Base-by-base conservation (phyloP, 768 basidiomycete genomes). In the Hypholoma fasciculare region DNA sequence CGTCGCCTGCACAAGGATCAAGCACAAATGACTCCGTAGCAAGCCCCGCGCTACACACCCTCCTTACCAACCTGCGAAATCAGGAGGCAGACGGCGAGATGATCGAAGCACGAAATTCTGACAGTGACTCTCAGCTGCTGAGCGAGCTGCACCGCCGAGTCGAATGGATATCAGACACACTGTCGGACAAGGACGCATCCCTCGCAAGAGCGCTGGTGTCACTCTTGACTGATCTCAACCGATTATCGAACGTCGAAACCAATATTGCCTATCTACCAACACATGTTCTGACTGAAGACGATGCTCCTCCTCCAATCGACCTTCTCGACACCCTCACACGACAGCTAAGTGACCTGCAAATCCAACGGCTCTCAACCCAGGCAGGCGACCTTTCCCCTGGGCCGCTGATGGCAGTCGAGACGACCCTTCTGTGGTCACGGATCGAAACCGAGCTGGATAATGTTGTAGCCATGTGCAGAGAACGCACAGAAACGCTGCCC, bases 361-460 rank as follows among this genome's bases (percentile, higher is more conserved):
- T 85, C 27, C 82, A 85, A 62, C 77, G 83, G 4, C 75, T 78
- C 30, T 77, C 16, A 74, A 71, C 5, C 60, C 64, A 76, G 9
- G 63, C 72, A 4, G 71, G 72, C 7, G 75, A 70, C 30, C 67
- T 75, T 20, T 75, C 81, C 19, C 84, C 85, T 3, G 30, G 30
- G 9, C 30, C 30, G 30, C 75, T 76, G 12, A 74, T 79, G 37
- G 77, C 68, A 9, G 83, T 89, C 1, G 86, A 89, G 65, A 73
- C 79, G 1, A 80, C 88, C 0, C 75, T 92, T 12, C 73, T 95
- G 0, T 95, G 92, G 92, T 75, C 82, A 2, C 78, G 81, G 36
- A 86, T 94, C 30, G 90, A 92, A 62, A 78, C 84, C 51, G 83
- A 92, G 49, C 79, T 94, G 2, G 92, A 92, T 62, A 75, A 72